Evolutionary conservation across 2,329 filamentous ascomycete species (phyloP), one percentile per base, ranked within the genome.

Genomic region (Aureobasidium melanogenum): DNA sequence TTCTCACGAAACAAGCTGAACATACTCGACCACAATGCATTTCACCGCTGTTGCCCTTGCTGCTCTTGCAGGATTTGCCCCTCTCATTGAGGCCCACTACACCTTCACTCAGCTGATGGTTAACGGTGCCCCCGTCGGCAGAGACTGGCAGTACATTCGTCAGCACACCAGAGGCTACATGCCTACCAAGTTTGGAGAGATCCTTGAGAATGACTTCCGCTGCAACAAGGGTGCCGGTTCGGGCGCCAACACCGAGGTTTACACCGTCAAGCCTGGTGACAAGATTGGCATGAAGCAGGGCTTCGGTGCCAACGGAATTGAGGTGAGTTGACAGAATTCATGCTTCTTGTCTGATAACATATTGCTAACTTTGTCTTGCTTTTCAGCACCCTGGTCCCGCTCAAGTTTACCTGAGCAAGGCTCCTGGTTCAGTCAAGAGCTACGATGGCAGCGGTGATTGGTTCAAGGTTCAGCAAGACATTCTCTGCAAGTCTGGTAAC

Each of bases 61-160:
- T 36, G 47, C 52, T n/a, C 38, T 51, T 22, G 48, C 59, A 19
- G 28, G 47, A 14, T 43, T 50, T 22, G 34, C 58, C 43, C 39
- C 65, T 50, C 67, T 55, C 65, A 41, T 55, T 24, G 24, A 55
- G 22, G 72, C 71, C 28, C 72, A 75, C 65, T 66, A 69, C 58
- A 74, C 72, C 46, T 70, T 74, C 50, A 70, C 66, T 64, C 69
- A 67, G 62, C 66, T 72, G 41, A 71, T 74, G 54, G 74, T 78
- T 69, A 79, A 80, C 67, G 78, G 74, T 66, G 19, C 26, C 6
- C 14, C 51, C 32, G 67, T 70, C 62, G 72, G 69, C 57, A 69
- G 75, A 48, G 74, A 76, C 60, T 78, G 75, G 69, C 72, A 73
- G 47, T 81, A 81, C 72, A 76, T 82, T 66, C 78, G 80, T 64